Conservation (phyloP, 192 early-diverging fungal species). For the Coemansia sp. region DNA sequence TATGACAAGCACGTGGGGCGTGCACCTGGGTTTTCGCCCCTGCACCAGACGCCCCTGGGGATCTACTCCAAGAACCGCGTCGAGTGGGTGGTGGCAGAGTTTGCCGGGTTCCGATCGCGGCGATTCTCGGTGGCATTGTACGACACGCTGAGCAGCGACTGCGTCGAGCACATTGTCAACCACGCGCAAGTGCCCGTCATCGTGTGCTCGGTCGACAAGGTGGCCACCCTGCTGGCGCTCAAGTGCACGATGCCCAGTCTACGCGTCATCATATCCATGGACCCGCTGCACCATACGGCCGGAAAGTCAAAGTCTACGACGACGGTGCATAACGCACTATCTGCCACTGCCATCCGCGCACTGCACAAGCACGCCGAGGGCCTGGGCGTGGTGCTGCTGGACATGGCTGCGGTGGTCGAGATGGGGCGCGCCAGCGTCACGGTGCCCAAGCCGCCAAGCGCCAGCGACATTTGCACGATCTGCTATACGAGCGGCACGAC, state of each 20-base stretch:
- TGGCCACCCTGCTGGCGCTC: constrained; percentile 56
- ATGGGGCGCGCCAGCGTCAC: constrained; percentile 56
- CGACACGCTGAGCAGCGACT: constrained; percentile 80
- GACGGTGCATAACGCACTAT: constrained; percentile 7
- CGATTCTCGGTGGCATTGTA: constrained; percentile 72
- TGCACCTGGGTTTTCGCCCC: constrained; percentile 7
- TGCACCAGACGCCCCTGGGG: constrained; percentile 52
- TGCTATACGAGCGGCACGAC: constrained; percentile 87
- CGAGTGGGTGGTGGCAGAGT: constrained; percentile 69
- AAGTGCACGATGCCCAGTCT: constrained; percentile 56
- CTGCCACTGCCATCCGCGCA: constrained; percentile 8
- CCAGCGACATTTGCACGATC: constrained; percentile 64
- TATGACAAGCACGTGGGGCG: constrained; percentile 45
- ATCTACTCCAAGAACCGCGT: constrained; percentile 72
- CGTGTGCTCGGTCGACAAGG: constrained; percentile 58
- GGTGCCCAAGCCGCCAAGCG: constrained; percentile 56
- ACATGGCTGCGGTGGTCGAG: constrained; percentile 55
- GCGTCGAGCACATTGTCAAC: constrained; percentile 76
- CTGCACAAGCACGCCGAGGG: constrained; percentile 56
- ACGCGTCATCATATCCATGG: constrained; percentile 73
- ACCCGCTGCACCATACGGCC: constrained; percentile 40
- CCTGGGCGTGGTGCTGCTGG: constrained; percentile 57
- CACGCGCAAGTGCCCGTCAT: constrained; percentile 68
- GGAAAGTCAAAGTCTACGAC: background rate
- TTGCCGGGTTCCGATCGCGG: constrained; percentile 58